Evolutionary conservation across 73 alveolate species (phyloP).

Genomic region (Paramecium sexaurelia): DNA sequence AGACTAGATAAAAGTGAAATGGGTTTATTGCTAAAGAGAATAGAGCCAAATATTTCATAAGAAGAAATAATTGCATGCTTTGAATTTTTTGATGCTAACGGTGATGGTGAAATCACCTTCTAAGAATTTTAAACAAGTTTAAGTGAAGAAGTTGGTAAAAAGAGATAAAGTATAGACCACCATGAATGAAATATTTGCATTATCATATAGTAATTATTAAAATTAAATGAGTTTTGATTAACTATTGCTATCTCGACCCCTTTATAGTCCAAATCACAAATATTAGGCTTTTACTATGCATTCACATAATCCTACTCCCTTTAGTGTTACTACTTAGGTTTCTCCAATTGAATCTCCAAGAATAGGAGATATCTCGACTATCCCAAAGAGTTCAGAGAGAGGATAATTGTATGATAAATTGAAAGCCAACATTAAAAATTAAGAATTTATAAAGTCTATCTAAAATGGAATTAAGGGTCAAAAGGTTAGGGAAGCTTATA

Average conservation of each 20-base stretch:
- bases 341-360: conserved; percentile 29
- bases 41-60: conserved; percentile 44
- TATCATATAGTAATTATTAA: conserved; percentile 13
- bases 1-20: conserved; percentile 49
- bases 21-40: conserved; percentile 53
- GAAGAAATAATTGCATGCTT: conserved; percentile 27
- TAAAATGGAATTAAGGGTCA: background rate
- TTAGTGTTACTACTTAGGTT: background rate
- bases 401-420: background rate
- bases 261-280: background rate
- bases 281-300: background rate
- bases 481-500: conserved; percentile 28
- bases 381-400: background rate
- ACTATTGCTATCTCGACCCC: background rate
- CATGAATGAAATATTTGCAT: conserved; percentile 36
- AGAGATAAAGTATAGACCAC: conserved; percentile 16
- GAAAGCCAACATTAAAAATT: background rate
- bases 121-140: conserved; percentile 23
- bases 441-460: background rate
- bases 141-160: conserved; percentile 13
- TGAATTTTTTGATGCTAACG: conserved; percentile 45
- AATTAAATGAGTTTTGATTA: conserved; percentile 19
- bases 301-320: conserved; percentile 25
- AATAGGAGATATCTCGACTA: background rate
- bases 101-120: conserved; percentile 49